Percentiles rank a stretch among this genome's conserved stretches.
phyloP scores from a whole-genome alignment of 208 protist species.

The Entamoeba dispar region DNA sequence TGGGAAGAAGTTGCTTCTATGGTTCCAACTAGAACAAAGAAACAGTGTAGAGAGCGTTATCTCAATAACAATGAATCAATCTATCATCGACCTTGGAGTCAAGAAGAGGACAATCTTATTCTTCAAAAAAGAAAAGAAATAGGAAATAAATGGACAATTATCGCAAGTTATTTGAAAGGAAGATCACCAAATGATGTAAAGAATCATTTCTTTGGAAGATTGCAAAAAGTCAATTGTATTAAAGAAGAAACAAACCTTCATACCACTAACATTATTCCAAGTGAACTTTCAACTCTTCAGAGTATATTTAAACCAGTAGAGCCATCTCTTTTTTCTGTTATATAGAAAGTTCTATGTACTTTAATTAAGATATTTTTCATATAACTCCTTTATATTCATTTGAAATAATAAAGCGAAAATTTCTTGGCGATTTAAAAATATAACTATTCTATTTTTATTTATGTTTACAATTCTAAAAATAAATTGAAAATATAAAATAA shows the following conservation, averaged over 20 bases:
- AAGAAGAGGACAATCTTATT: neutral
- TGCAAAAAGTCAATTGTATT: neutral
- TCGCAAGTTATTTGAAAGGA: neutral
- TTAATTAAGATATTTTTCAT: too few relatives aligned
- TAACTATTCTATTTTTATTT: too few relatives aligned
- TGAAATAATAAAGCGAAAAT: too few relatives aligned
- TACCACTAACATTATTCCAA: too few relatives aligned
- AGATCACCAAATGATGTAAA: neutral
- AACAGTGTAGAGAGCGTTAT: neutral
- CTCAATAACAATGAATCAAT: neutral
- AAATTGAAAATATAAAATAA: too few relatives aligned
- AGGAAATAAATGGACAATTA: neutral
- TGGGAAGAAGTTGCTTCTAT: neutral
- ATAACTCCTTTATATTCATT: too few relatives aligned
- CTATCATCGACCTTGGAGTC: neutral
- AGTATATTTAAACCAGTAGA: neutral
- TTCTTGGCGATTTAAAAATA: too few relatives aligned
- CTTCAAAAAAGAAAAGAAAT: neutral
- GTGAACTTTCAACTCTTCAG: neutral
- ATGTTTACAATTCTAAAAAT: too few relatives aligned
- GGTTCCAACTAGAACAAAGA: neutral
- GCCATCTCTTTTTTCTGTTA: neutral
- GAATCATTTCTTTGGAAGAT: neutral
- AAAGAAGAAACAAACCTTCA: too few relatives aligned
- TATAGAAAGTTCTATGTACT: too few relatives aligned